These are phyloP conservation scores for Pseudonitzschia pungens DNA, from an alignment of 108 stramenopile genomes.

Conservation along the genomic window DNA sequence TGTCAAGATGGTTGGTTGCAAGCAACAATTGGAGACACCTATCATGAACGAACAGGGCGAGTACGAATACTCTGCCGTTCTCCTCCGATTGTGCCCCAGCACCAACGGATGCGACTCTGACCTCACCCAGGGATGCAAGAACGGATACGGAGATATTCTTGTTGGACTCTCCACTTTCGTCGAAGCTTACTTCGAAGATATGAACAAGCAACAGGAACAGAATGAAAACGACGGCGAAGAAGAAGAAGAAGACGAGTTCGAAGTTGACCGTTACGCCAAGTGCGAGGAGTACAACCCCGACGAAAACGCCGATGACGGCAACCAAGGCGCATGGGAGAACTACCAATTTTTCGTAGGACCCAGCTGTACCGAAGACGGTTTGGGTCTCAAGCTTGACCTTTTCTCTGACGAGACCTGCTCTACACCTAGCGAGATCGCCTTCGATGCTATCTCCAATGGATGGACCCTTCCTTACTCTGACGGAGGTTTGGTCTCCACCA, in stretches of 20 bases:
- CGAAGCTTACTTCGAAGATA: conserved; percentile 40
- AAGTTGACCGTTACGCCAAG: conserved; percentile 29
- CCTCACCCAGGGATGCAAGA: conserved; percentile 27
- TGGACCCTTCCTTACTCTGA: conserved; percentile 40
- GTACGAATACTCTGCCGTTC: conserved; percentile 32
- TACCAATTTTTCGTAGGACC: conserved; percentile 42
- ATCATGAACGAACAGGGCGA: conserved; percentile 25
- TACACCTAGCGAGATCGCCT: conserved; percentile 3
- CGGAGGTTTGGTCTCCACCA: conserved; percentile 36
- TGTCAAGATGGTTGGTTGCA: conserved; percentile 25
- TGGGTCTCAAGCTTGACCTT: conserved; percentile 33
- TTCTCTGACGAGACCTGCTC: conserved; percentile 37
- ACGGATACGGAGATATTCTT: conserved; percentile 43
- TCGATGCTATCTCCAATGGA: conserved; percentile 40
- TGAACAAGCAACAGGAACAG: conserved; percentile 34
- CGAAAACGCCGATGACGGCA: conserved; percentile 29
- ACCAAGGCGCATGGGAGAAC: conserved; percentile 23
- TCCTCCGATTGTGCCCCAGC: conserved; percentile 44
- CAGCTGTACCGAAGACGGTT: conserved; percentile 38
- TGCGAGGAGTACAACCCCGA: conserved; percentile 35
- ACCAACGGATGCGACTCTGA: conserved; percentile 21
- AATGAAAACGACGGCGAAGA: conserved; percentile 14
- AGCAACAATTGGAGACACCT: neutral
- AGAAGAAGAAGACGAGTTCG: conserved; percentile 26
- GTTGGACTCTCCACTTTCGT: conserved; percentile 43